A percentile compares a stretch with the other conserved stretches of the same genome.
These are phyloP conservation scores for Ilex paraguariensis DNA, from an alignment of 305 asterid species.

Conservation along the genomic window DNA sequence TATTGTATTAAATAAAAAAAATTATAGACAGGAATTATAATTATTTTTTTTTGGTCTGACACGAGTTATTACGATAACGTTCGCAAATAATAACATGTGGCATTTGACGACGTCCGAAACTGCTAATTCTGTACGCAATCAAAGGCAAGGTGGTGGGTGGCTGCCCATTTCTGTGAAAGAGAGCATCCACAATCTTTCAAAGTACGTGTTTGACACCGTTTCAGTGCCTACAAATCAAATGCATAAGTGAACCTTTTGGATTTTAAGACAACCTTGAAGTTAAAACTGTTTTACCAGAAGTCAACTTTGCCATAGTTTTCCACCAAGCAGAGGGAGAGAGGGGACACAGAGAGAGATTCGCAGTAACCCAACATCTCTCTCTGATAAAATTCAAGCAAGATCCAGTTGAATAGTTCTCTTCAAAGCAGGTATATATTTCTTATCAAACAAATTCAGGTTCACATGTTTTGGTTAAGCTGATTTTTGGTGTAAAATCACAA, in stretches of 20 bases:
- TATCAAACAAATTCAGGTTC: not conserved
- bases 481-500: not conserved
- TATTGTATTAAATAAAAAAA: no score
- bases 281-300: not conserved
- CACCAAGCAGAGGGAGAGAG: no score
- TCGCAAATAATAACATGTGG: no score
- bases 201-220: no score
- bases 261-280: not conserved
- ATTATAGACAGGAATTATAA: no score
- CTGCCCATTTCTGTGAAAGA: not conserved
- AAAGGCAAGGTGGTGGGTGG: not conserved
- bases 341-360: no score
- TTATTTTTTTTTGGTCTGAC: no score
- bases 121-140: not conserved
- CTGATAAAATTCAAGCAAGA: not conserved
- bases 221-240: no score
- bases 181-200: not conserved
- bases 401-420: not conserved
- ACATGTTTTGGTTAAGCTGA: not conserved
- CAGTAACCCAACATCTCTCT: no score
- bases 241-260: no score
- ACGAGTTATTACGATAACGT: no score
- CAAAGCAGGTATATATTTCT: not conserved
- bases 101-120: not conserved
- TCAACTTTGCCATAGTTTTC: not conserved